Conservation (phyloP, 352 stramenopile genomes). For the Phytophthora agathidicida region DNA sequence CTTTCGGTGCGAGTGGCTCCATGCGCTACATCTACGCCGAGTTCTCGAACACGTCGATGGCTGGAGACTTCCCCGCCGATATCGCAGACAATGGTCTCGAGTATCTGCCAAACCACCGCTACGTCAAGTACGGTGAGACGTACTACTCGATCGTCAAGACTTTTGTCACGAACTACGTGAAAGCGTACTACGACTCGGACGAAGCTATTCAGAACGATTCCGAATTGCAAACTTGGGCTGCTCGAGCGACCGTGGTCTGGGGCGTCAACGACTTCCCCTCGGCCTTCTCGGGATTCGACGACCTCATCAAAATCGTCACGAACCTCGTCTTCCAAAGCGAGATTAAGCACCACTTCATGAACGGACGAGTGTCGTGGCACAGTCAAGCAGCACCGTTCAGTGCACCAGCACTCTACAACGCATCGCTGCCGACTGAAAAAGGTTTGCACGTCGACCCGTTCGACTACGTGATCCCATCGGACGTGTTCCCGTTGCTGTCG, state of each 20-base stretch:
- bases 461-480: constrained; percentile 53
- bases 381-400: constrained; percentile 29
- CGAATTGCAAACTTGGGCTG: constrained; percentile 52
- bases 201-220: constrained; percentile 25
- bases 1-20: constrained; percentile 37
- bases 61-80: constrained; percentile 21
- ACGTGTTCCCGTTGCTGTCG: constrained; percentile 27
- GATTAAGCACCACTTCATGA: constrained; percentile 52
- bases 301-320: constrained; percentile 34
- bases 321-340: constrained; percentile 39
- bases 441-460: constrained; percentile 27
- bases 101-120: constrained; percentile 34
- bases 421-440: constrained; percentile 28
- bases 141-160: constrained; percentile 34
- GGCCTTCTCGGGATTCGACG: constrained; percentile 14
- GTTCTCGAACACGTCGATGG: constrained; percentile 25
- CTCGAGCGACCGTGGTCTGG: constrained; percentile 19
- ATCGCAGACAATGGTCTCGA: constrained; percentile 19
- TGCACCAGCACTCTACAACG: constrained; percentile 34
- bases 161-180: constrained; percentile 40
- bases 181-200: constrained; percentile 41
- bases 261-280: constrained; percentile 39
- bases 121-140: constrained; percentile 32
- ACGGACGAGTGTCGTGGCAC: constrained; percentile 42
- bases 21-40: constrained; percentile 34